These are phyloP conservation scores for Monosporascus sp. DNA, from an alignment of 2,329 filamentous ascomycete species.

Conservation along the genomic window DNA sequence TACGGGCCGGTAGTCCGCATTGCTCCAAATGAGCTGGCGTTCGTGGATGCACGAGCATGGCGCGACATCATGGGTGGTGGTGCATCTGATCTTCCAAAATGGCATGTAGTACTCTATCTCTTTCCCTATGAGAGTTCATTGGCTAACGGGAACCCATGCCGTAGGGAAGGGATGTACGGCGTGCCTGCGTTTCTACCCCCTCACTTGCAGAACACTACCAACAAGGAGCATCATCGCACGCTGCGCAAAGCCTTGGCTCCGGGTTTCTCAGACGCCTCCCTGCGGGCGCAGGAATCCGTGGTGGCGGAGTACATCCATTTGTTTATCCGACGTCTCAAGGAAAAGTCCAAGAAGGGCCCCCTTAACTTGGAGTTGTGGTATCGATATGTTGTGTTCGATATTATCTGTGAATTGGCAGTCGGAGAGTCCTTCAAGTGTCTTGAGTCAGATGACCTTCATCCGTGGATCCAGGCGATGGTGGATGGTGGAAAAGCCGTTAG, in stretches of 20 bases:
- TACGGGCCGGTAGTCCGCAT: conserved; percentile 37
- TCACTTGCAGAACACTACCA: conserved; percentile 15
- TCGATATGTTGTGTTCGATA: conserved; percentile 5
- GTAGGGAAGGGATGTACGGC: conserved; percentile 9
- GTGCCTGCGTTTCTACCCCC: conserved; percentile 8
- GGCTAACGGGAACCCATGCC: not conserved
- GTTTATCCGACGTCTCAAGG: conserved; percentile 14
- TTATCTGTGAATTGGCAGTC: conserved; percentile 2
- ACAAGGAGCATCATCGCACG: conserved; percentile 18
- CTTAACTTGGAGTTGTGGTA: not conserved
- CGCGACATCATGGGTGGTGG: conserved; percentile 24
- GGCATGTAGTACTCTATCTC: too few species aligned
- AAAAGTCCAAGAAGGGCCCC: conserved; percentile 7
- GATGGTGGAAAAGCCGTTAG: not conserved
- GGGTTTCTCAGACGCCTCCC: conserved; percentile 25
- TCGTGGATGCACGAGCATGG: conserved; percentile 29
- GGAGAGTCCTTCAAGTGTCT: conserved; percentile 3
- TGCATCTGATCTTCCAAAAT: conserved; percentile 12
- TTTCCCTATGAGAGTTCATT: conserved; percentile 1
- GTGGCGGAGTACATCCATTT: conserved; percentile 24
- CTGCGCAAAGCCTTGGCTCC: conserved; percentile 23
- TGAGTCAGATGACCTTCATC: conserved; percentile 1
- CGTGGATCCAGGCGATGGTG: conserved; percentile 7
- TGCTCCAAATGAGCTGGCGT: conserved; percentile 36
- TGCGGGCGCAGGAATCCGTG: conserved; percentile 28